Evolutionary conservation across 106 monocot species (phyloP), one percentile per base, ranked within the genome.

Genomic region (Ottelia alismoides): DNA sequence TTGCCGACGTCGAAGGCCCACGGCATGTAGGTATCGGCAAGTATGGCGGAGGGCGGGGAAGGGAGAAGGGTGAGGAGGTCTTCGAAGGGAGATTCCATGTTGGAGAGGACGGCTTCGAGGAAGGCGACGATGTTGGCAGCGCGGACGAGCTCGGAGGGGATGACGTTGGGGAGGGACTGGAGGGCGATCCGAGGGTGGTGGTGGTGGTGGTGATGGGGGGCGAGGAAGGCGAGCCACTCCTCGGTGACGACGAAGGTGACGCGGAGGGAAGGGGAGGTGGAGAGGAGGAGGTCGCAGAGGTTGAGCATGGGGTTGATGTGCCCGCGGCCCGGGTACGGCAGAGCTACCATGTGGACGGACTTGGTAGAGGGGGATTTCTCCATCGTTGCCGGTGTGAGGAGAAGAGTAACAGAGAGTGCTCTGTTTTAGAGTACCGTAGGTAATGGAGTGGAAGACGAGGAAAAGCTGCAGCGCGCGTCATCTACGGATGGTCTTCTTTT

Each of bases 241-340:
- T 79, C 76, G 16, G 75, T 79, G 58, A 79, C 62, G 53, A 79
- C 50, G 65, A 79, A 20, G 65, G 72, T 75, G 58, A 76, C 25
- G 26, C 32, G 12, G n/a, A 7, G 17, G 18, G 45, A n/a, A 11
- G 27, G 25, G 52, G 53, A 46, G 16, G 40, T 19, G 47, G 47
- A 22, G 49, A 67, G 57, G 63, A 84, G 75, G 53, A 56, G 79
- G 48, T 72, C 64, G 65, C 72, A 75, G 47, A 75, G 58, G 72
- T 27, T 57, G 20, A 79, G 19, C 84, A 85, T 79, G 28, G 84
- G 75, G 72, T 79, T 79, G 49, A 85, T 76, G 79, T 85, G 84
- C 22, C 84, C 84, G 18, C 72, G 69, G n/a, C 73, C 84, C 2
- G 79, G 76, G 59, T 60, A 67, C 0, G 84, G 69, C 1, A 85